phyloP scores from a whole-genome alignment of 306 rosid species.

The Pachyrhizus erosus region DNA sequence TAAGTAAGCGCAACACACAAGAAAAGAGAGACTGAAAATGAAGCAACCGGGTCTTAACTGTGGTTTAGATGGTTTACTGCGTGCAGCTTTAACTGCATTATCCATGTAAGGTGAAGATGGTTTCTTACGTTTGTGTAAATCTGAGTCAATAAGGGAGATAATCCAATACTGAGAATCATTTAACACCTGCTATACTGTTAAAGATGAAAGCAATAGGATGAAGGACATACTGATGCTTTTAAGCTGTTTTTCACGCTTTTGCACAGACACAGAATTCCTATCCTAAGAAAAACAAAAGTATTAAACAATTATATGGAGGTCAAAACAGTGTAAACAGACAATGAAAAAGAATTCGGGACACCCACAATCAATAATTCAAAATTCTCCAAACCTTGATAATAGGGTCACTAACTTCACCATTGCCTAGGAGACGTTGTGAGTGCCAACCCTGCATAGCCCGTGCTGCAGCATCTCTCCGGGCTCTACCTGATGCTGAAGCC shows the following conservation, averaged over 20 bases:
- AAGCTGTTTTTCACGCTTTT: conserved; percentile 95
- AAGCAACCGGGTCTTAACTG: conserved; percentile 71
- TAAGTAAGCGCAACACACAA: background rate
- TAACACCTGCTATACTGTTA: conserved; percentile 16
- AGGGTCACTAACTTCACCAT: conserved; percentile 97
- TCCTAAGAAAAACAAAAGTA: conserved; percentile 61
- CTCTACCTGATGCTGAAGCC: conserved; percentile 92
- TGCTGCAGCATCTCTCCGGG: conserved; percentile 97
- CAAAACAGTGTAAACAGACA: conserved; percentile 7
- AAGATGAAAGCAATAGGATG: conserved; percentile 28
- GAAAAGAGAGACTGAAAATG: conserved; percentile 24
- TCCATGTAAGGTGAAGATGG: conserved; percentile 75
- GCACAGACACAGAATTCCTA: conserved; percentile 70
- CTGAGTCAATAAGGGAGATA: conserved; percentile 54
- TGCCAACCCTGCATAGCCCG: conserved; percentile 99
- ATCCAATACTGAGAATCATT: conserved; percentile 41
- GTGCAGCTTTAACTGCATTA: conserved; percentile 71
- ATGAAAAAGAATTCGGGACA: conserved; percentile 9
- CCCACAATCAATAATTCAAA: conserved; percentile 36
- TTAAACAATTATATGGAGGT: conserved; percentile 31
- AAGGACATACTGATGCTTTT: conserved; percentile 76
- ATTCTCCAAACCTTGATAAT: conserved; percentile 76
- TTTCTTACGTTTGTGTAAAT: conserved; percentile 85
- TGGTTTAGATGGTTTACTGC: conserved; percentile 77
- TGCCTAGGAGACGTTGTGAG: conserved; percentile 92